Evolutionary conservation across 2,329 filamentous ascomycete genomes (phyloP), one percentile per base, ranked within the genome.

Genomic region (Aspergillus melleus): DNA sequence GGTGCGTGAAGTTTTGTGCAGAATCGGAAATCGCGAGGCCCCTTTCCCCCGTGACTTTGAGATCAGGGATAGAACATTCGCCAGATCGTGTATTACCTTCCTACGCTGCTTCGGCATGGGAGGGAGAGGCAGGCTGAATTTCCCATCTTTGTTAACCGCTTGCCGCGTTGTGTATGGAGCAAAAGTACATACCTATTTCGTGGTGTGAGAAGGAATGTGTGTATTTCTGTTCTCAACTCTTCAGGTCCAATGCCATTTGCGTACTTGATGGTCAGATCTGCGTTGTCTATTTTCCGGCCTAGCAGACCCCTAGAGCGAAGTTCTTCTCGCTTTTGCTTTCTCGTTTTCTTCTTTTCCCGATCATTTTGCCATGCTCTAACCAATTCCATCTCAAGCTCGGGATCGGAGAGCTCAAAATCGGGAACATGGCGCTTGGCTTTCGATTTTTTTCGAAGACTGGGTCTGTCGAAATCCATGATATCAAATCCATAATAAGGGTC

Each of bases 21-120:
- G 82, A 0, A 91, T 83, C 0, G 92, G 90, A 65, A 90, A 91
- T 29, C 95, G 87, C 53, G 86, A 84, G 22, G 85, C 83, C 8
- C 89, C 92, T 53, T 84, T 84, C 2, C 94, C 94, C 20, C 86
- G 84, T 0, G 93, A 97, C 70, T 93, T 91, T 3, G 93, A 96
- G 64, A 89, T 94, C 61, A 98, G 79, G 16, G 87, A 88, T 72
- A 97, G 86, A 42, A 84, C 83, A 68, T 85, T 85, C 12, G 91
- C 92, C 44, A 96, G 76, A 60, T 91, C 86, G 73, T 99, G 95
- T 19, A 98, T 83, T 6, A 87, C 79, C 72, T 91, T 93, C 53
- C 95, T 88, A 44, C 88, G 84, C 49, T 84, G 77, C 62, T 92
- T 91, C 58, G 91, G 87, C 88, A 98, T 96, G 0, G 94, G 91